Evolutionary conservation across 768 basidiomycete genomes (phyloP), one percentile per base, ranked within the genome.

Genomic region (Tylopilus vinaceipallidus): DNA sequence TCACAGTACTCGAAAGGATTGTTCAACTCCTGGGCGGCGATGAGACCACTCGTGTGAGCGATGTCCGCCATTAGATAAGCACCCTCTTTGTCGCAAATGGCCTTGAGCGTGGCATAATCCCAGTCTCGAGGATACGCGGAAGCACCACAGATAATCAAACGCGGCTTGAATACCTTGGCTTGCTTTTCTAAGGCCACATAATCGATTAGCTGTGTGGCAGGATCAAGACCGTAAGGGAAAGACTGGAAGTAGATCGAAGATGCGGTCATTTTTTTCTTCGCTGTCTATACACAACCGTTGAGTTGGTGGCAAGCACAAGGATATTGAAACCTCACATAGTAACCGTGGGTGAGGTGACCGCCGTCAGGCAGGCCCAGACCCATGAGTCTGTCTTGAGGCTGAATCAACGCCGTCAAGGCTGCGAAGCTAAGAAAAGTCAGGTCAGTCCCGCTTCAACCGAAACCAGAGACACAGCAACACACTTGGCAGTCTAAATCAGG

Each of bases 181-280:
- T 95, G 92, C 53, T 81, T 75, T 44, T 83, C 81, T 61, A 99
- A 81, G 23, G 71, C 77, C 30, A 73, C 75, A 71, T 98, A 98
- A 76, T 98, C 95, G 59, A 99, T 83, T 57, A 95, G 78, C 66
- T 97, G 87, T 47, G 86, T 89, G 37, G 82, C 72, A 41, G 88
- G 85, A 63, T 86, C 81, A 50, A 95, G 84, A 41, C 79, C 83
- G 62, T 98, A 99, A 39, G 97, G 95, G 66, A 97, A 78, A 32
- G 97, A 97, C 69, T 98, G 95, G 88, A 98, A 99, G 78, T 98
- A 98, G 75, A 99, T 98, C 17, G 97, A 98, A 20, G 95, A 98
- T 30, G 97, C 92, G 29, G 97, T 98, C 86, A 99, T 98, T 75
- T 99, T 98, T 80, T 98, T 97, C 77, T 98, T 98, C 52, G 93